A percentile compares a stretch with the other conserved stretches of the same genome.
Evolutionary conservation across 192 early-diverging fungal species (phyloP).

Genomic region (Cetraspora pellucida): DNA sequence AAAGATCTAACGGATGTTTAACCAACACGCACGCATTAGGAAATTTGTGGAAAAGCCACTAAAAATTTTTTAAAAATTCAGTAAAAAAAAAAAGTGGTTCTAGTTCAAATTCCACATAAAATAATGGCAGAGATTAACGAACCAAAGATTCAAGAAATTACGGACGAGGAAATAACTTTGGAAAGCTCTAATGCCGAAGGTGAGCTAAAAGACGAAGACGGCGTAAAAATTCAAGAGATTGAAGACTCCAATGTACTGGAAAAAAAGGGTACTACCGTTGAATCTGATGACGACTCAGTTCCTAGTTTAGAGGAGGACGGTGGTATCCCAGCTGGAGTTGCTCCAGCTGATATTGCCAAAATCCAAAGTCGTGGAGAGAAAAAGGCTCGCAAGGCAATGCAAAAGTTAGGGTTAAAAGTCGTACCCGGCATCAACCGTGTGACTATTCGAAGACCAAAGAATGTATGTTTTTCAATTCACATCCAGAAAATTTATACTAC

Average conservation of each 20-base stretch:
- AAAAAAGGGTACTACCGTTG: conserved; percentile 26
- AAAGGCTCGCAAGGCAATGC: conserved; percentile 97
- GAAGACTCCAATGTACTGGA: not conserved
- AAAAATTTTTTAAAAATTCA: too few relatives aligned
- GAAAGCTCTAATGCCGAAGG: not conserved
- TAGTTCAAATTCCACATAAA: too few relatives aligned
- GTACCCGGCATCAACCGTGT: conserved; percentile 87
- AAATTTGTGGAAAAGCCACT: too few relatives aligned
- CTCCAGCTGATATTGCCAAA: conserved; percentile 35
- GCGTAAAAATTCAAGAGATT: not conserved
- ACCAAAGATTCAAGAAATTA: conserved; percentile 8
- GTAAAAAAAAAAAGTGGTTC: too few relatives aligned
- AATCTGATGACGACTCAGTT: conserved; percentile 42
- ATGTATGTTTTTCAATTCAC: conserved; percentile 65
- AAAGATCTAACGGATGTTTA: too few relatives aligned
- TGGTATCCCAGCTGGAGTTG: conserved; percentile 5
- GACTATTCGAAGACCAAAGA: conserved; percentile 80
- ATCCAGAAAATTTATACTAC: too few relatives aligned
- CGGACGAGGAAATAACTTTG: not conserved
- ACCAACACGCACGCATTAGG: too few relatives aligned
- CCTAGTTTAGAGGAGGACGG: conserved; percentile 44
- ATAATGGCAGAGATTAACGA: not conserved
- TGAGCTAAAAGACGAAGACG: not conserved
- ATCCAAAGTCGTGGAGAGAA: conserved; percentile 83
- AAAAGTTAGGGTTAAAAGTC: conserved; percentile 87